Base-by-base conservation (phyloP, 805 yeast species). In the Wickerhamomyces tratensis region DNA sequence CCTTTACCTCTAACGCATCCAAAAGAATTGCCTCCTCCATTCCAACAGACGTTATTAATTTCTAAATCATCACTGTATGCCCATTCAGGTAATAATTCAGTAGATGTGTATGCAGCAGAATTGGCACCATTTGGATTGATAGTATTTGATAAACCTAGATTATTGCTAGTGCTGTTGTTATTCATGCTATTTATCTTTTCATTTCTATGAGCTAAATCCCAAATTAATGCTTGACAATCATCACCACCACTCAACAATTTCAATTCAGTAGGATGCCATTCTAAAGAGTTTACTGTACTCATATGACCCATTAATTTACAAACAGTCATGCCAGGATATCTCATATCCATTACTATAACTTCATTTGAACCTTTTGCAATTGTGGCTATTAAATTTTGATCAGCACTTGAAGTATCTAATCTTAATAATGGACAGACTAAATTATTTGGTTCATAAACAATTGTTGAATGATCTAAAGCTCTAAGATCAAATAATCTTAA, bases 401-500 rank as follows among this genome's bases (percentile, higher is more conserved):
- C 95, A 34, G 75, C 68, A 34, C 86, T 84, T 30, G 87, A 83
- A 0, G 96, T 77, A 9, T 86, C 81, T 10, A 93, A 65, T 46
- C 91, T 70, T 31, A 93, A 61, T 41, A 93, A 65, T 2, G 96
- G 93, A 15, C 6, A 11, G 3, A 31, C n/a, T 8, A 31, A 6
- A 8, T 6, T 8, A 11, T 5, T 31, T 11, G 87, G 87, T 57
- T 93, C 98, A 60, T 86, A 93, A 13, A 93, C 82, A 51, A 93
- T 93, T 2, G 98, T 91, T 14, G 95, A 85, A 60, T 89, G 98
- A 46, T 93, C 97, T 40, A 91, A 66, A 8, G 89, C 72, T 43
- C 98, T 66, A 46, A 93, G 69, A 57, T 93, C 98, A 61, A 93
- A 93, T 7, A 93, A 84, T 37, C 98, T 71, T 58, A 89, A 86